Conservation (phyloP, 2,329 filamentous ascomycete species). For the Colletotrichum orchidophilum region DNA sequence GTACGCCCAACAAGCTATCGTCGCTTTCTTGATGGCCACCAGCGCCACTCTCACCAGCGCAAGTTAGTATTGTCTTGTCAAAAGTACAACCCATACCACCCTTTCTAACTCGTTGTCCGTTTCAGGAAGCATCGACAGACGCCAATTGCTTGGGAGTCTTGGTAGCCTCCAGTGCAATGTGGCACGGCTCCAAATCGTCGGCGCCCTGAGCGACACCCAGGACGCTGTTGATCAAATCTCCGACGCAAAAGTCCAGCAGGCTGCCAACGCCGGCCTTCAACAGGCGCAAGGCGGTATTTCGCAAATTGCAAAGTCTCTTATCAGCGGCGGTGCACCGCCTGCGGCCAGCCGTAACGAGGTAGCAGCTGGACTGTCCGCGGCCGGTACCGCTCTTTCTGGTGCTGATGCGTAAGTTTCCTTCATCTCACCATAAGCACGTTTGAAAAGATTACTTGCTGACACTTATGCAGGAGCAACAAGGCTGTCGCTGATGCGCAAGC, state of each 20-base stretch:
- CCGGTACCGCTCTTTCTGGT: not conserved
- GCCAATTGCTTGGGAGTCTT: not conserved
- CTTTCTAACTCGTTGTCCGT: not conserved
- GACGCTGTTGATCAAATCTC: not conserved
- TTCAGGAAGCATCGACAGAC: not conserved
- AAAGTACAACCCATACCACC: not conserved
- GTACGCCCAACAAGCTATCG: not conserved
- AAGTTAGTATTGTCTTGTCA: not conserved
- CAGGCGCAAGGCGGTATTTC: not conserved
- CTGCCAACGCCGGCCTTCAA: not conserved
- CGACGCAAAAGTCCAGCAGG: not conserved
- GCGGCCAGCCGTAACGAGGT: not conserved
- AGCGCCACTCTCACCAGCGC: not conserved
- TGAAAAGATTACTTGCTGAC: not conserved
- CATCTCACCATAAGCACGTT: not conserved
- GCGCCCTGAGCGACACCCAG: not conserved
- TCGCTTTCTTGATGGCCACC: not conserved
- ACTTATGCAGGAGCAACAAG: not conserved
- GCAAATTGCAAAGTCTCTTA: not conserved
- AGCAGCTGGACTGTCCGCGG: not conserved
- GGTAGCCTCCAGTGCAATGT: not conserved
- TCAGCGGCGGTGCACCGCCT: not conserved
- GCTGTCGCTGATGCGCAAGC: slow-evolving; percentile 1
- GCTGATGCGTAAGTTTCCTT: not conserved
- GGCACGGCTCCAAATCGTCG: not conserved